Evolutionary conservation across 2,329 filamentous ascomycete genomes (phyloP), one percentile per base, ranked within the genome.

Genomic region (Alternaria sp.): DNA sequence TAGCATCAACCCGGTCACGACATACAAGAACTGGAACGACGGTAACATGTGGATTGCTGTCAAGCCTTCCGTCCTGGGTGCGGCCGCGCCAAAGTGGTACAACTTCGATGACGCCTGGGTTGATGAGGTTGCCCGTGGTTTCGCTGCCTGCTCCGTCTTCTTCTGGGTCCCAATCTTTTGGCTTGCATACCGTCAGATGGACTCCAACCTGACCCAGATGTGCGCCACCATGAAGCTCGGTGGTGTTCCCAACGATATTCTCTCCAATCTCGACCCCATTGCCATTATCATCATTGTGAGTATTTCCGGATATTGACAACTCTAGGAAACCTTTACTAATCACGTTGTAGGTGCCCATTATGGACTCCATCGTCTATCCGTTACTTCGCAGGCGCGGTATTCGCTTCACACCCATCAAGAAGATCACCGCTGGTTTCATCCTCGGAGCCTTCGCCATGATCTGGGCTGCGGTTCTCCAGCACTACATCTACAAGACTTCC

Each of bases 61-160:
- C 56, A 90, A 89, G 78, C 89, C 89, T 3, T 90, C 87, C 65
- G 80, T 80, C 37, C 80, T 90, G 5, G 79, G 83, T 5, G 75
- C 76, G 0, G 73, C 82, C 62, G 85, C 85, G 55, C 89, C 89
- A 0, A 51, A 63, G 0, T 92, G 90, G 90, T 91, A 91, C 87
- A 90, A 86, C 0, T 93, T 91, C 67, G 90, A 93, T 61, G 90
- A 93, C 66, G 85, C 86, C 60, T 93, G 89, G 89, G 90, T 93
- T n/a, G 90, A 92, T 55, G 89, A 93, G 72, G 87, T 93, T 48
- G 83, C 83, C 51, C 88, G 90, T 77, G 90, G 89, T 61, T 73
- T 70, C 55, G 63, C 48, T 24, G 76, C 76, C 36, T 79, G 76
- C 69, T 63, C 65, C 49, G 74, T 79, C 13, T 78, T 79, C 66